Percentiles rank a stretch among this genome's conserved stretches.
phyloP scores from a whole-genome alignment of 306 rosid species.

The Dryas drummondii region DNA sequence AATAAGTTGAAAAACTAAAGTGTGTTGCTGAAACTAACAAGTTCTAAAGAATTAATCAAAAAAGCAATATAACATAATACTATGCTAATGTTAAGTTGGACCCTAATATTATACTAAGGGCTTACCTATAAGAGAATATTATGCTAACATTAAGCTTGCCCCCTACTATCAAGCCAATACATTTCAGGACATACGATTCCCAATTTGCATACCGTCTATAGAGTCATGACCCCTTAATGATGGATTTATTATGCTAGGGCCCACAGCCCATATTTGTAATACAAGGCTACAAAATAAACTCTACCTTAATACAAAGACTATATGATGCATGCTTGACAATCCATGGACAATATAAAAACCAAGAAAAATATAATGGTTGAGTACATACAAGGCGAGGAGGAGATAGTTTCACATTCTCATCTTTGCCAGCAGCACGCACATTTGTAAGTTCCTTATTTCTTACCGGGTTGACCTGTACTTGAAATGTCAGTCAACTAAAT shows the following conservation, averaged over 20 bases:
- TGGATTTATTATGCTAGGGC: background rate
- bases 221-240: background rate
- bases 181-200: background rate
- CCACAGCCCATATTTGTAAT: background rate
- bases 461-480: conserved; percentile 77
- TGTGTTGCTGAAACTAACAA: background rate
- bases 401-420: conserved; percentile 80
- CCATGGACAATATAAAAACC: background rate
- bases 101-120: too few species aligned
- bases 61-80: background rate
- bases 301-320: background rate
- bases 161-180: background rate
- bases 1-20: background rate
- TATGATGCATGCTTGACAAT: background rate
- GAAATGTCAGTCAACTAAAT: conserved; percentile 25
- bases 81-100: too few species aligned
- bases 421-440: conserved; percentile 72
- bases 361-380: conserved; percentile 15
- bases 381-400: conserved; percentile 94
- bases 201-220: background rate
- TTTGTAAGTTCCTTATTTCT: conserved; percentile 75
- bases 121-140: too few species aligned
- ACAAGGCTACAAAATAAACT: background rate
- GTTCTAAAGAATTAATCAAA: background rate
- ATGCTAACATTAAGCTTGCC: background rate